Evolutionary conservation across 805 yeast species (phyloP).

Genomic region (Candida glaebosa): DNA sequence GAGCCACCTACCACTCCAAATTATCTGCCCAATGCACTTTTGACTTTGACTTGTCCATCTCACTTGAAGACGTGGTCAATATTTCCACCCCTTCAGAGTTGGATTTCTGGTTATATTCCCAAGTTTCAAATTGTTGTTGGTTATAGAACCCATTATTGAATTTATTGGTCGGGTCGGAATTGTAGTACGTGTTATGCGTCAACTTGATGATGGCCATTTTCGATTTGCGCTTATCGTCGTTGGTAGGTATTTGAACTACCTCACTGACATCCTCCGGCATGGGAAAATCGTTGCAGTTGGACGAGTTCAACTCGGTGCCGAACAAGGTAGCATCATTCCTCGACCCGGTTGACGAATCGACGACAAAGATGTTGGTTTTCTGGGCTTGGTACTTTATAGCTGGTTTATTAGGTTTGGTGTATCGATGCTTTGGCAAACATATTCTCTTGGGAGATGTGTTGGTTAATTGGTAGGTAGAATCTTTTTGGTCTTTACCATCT

Average conservation of each 20-base stretch:
- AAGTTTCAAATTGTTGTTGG: slow-evolving; percentile 23
- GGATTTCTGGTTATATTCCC: slow-evolving; percentile 7
- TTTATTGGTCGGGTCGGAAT: background rate
- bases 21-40: slow-evolving; percentile 31
- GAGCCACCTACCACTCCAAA: slow-evolving; percentile 29
- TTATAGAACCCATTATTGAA: slow-evolving; percentile 26
- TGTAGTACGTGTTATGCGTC: slow-evolving; percentile 15
- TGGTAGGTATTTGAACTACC: slow-evolving; percentile 57
- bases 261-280: slow-evolving; percentile 57
- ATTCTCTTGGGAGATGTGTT: slow-evolving; percentile 36
- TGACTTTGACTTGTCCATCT: slow-evolving; percentile 5
- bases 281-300: slow-evolving; percentile 59
- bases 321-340: slow-evolving; percentile 62
- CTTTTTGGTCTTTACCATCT: slow-evolving; percentile 8
- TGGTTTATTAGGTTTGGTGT: slow-evolving; percentile 28
- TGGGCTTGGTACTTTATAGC: slow-evolving; percentile 20
- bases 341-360: slow-evolving; percentile 59
- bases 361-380: slow-evolving; percentile 41
- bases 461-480: background rate
- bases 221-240: slow-evolving; percentile 20
- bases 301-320: slow-evolving; percentile 66
- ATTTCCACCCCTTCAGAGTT: slow-evolving; percentile 22
- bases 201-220: slow-evolving; percentile 44
- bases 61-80: slow-evolving; percentile 10
- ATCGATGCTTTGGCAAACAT: slow-evolving; percentile 39